phyloP scores from a whole-genome alignment of 352 stramenopile genomes.

The Aphanomyces cochlioides region DNA sequence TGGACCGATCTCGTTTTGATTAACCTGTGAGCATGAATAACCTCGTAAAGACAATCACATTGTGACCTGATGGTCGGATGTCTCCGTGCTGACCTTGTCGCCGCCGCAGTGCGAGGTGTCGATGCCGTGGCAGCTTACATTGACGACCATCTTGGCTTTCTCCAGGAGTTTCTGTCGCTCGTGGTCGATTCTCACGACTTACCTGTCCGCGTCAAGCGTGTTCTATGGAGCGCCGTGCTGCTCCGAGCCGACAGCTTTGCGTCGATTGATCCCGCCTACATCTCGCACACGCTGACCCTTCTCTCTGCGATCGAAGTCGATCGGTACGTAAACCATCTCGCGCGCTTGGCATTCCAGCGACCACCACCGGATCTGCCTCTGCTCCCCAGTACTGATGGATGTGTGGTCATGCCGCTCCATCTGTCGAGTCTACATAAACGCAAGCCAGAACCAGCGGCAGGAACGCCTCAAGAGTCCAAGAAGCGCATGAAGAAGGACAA shows the following conservation, averaged over 20 bases:
- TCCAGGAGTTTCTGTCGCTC: neutral
- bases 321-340: slow-evolving; percentile 4
- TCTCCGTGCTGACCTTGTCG: neutral
- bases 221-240: slow-evolving; percentile 8
- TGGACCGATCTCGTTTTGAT: slow-evolving; percentile 67
- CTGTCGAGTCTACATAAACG: neutral
- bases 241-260: neutral
- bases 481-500: neutral
- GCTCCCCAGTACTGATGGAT: neutral
- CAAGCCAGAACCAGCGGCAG: neutral
- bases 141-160: slow-evolving; percentile 12
- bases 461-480: no score
- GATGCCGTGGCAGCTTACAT: slow-evolving; percentile 3
- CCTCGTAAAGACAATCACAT: neutral
- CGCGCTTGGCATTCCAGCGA: neutral
- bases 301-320: neutral
- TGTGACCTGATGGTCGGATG: neutral
- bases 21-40: slow-evolving; percentile 3
- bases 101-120: slow-evolving; percentile 5
- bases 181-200: slow-evolving; percentile 3
- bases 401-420: neutral
- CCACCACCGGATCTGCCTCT: neutral
- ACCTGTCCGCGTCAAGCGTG: neutral
- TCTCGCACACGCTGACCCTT: neutral
- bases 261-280: neutral